Conservation (phyloP, 2,329 filamentous ascomycete genomes). For the Lecanicillium sp. region DNA sequence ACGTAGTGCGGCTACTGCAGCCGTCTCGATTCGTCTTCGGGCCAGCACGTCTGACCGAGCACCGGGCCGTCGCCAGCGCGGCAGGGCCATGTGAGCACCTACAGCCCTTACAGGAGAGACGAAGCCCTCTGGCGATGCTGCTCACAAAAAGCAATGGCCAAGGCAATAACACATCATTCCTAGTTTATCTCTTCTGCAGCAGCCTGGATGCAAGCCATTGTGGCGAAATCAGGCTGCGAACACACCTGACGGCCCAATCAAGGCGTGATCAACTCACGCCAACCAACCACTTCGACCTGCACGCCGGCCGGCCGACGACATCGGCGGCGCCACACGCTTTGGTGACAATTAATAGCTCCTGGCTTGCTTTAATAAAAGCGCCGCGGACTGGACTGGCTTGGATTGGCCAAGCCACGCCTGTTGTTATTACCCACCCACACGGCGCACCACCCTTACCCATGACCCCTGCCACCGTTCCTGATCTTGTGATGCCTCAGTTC, state of each 20-base stretch:
- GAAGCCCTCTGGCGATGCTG: too few species aligned
- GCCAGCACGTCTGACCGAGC: background rate
- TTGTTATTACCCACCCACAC: slow-evolving; percentile 4
- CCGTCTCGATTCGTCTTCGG: background rate
- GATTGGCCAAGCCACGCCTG: background rate
- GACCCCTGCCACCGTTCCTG: slow-evolving; percentile 10
- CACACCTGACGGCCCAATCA: background rate
- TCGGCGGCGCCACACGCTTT: background rate
- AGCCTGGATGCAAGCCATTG: too few species aligned
- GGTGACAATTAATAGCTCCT: too few species aligned
- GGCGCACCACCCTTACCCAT: slow-evolving; percentile 10
- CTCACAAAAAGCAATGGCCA: too few species aligned
- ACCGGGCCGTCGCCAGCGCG: background rate
- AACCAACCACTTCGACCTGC: slow-evolving; percentile 1
- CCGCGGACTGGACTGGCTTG: too few species aligned
- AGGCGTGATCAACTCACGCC: slow-evolving; percentile 1
- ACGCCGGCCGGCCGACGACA: slow-evolving; percentile 1
- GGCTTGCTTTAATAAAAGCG: too few species aligned
- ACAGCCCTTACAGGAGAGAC: too few species aligned
- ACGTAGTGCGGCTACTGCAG: slow-evolving; percentile 6
- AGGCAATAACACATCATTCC: too few species aligned
- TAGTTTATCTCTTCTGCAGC: too few species aligned
- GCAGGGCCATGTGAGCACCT: background rate
- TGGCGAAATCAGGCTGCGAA: background rate
- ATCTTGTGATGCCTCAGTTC: slow-evolving; percentile 11